Conservation (phyloP, 495 filamentous ascomycete species). For the Parathielavia hyrcaniae region DNA sequence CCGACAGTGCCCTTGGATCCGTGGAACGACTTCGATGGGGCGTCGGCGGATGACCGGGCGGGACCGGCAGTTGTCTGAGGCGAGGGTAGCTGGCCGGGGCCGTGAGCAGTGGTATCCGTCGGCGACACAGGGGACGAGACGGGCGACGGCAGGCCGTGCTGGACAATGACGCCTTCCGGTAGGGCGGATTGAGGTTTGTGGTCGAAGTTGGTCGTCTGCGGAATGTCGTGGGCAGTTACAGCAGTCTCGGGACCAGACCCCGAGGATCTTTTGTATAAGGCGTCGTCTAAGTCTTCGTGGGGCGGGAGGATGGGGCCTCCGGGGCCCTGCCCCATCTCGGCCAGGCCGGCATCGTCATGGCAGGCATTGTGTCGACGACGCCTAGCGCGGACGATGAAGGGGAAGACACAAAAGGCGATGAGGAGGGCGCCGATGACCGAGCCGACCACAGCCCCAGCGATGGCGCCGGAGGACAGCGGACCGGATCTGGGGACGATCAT, state of each 20-base stretch:
- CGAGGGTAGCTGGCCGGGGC: constrained; percentile 14
- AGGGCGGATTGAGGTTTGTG: constrained; percentile 20
- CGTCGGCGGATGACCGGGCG: constrained; percentile 1
- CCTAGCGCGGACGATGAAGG: constrained; percentile 31
- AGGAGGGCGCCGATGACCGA: constrained; percentile 31
- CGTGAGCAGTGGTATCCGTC: constrained; percentile 8
- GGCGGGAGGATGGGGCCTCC: constrained; percentile 30
- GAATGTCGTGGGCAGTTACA: constrained; percentile 13
- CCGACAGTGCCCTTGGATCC: constrained; percentile 23
- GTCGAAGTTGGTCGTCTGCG: constrained; percentile 17
- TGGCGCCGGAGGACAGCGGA: constrained; percentile 28
- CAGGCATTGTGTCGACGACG: constrained; percentile 23
- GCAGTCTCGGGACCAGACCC: constrained; percentile 9
- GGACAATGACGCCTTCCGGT: constrained; percentile 18
- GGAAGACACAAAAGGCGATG: constrained; percentile 31
- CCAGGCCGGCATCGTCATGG: constrained; percentile 22
- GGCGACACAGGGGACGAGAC: constrained; percentile 26
- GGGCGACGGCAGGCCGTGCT: constrained; percentile 31
- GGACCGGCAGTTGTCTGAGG: constrained; percentile 14
- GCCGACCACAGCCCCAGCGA: constrained; percentile 37
- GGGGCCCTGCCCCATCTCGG: constrained; percentile 34
- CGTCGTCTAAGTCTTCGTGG: constrained; percentile 17
- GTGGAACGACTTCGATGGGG: constrained; percentile 10
- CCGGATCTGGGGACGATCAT: constrained; percentile 27
- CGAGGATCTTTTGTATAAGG: constrained; percentile 22